A percentile compares a stretch with the other conserved stretches of the same genome.
phyloP scores from a whole-genome alignment of 768 basidiomycete species.

The Lentinula raphanica region DNA sequence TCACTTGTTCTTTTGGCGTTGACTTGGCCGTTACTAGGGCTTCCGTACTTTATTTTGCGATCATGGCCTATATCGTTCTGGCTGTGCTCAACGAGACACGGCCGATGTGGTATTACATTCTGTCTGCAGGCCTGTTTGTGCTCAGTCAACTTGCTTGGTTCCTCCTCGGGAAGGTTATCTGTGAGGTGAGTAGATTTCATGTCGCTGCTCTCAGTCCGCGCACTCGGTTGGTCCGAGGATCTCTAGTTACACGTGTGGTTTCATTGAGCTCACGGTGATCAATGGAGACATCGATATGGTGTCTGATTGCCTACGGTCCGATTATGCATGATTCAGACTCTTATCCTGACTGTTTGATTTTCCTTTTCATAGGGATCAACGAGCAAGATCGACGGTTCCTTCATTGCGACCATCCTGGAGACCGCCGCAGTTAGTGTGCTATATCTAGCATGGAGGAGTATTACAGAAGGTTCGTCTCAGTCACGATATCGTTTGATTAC shows the following conservation, averaged over 20 bases:
- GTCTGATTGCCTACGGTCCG: too few species aligned
- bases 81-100: conserved; percentile 69
- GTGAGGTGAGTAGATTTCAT: conserved; percentile 35
- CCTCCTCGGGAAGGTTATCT: conserved; percentile 73
- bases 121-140: conserved; percentile 72
- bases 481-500: too few species aligned
- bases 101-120: conserved; percentile 75
- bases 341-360: not conserved
- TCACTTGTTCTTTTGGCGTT: not conserved
- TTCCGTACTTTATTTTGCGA: conserved; percentile 58
- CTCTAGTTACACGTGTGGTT: not conserved
- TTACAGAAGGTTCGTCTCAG: conserved; percentile 70
- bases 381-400: conserved; percentile 76
- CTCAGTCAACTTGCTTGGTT: conserved; percentile 81
- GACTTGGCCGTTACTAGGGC: conserved; percentile 33
- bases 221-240: not conserved
- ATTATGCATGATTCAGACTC: too few species aligned
- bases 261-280: not conserved
- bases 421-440: conserved; percentile 64
- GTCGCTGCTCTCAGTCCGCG: not conserved
- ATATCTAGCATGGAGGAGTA: conserved; percentile 80
- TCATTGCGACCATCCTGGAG: conserved; percentile 81
- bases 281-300: too few species aligned
- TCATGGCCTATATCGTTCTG: conserved; percentile 82
- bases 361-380: conserved; percentile 43